Conservation (phyloP, 495 filamentous ascomycete species). For the Penicillium riverlandense region DNA sequence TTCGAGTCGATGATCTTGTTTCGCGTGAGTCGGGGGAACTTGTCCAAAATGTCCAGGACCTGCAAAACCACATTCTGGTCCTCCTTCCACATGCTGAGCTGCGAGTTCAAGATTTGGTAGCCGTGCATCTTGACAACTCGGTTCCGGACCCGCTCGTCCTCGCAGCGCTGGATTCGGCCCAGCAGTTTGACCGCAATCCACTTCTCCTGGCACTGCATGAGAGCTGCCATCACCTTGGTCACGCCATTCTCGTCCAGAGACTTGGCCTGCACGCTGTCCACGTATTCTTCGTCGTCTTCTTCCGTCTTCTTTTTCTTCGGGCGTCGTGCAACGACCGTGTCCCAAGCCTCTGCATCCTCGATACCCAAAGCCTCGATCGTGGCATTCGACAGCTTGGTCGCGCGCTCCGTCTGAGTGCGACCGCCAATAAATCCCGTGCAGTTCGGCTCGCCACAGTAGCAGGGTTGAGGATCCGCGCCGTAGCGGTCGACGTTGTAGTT, state of each 20-base stretch:
- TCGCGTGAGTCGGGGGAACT: slow-evolving; percentile 82
- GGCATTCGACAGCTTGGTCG: slow-evolving; percentile 81
- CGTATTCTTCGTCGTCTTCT: slow-evolving; percentile 94
- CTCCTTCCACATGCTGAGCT: slow-evolving; percentile 74
- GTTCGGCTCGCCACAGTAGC: slow-evolving; percentile 92
- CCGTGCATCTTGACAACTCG: slow-evolving; percentile 94
- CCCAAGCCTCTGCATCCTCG: slow-evolving; percentile 88
- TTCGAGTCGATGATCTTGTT: slow-evolving; percentile 98
- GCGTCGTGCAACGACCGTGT: slow-evolving; percentile 78
- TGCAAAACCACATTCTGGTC: slow-evolving; percentile 85
- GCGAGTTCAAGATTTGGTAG: slow-evolving; percentile 86
- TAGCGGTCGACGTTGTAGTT: slow-evolving; percentile 99
- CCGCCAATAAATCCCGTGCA: slow-evolving; percentile 96
- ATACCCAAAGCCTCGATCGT: slow-evolving; percentile 95
- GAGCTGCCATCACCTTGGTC: slow-evolving; percentile 96
- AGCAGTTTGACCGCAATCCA: slow-evolving; percentile 98
- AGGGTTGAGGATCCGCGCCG: slow-evolving; percentile 91
- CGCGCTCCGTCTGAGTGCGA: slow-evolving; percentile 93
- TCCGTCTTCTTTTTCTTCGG: slow-evolving; percentile 89
- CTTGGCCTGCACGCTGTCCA: slow-evolving; percentile 81
- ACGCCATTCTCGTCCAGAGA: slow-evolving; percentile 81
- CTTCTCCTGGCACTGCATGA: slow-evolving; percentile 98
- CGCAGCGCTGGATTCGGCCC: slow-evolving; percentile 77
- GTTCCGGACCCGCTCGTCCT: slow-evolving; percentile 82
- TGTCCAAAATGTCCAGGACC: slow-evolving; percentile 81